Percentiles rank a stretch among this genome's conserved stretches.
Evolutionary conservation across 2,329 filamentous ascomycete species (phyloP).

Genomic region (Pseudocercospora crystallina): DNA sequence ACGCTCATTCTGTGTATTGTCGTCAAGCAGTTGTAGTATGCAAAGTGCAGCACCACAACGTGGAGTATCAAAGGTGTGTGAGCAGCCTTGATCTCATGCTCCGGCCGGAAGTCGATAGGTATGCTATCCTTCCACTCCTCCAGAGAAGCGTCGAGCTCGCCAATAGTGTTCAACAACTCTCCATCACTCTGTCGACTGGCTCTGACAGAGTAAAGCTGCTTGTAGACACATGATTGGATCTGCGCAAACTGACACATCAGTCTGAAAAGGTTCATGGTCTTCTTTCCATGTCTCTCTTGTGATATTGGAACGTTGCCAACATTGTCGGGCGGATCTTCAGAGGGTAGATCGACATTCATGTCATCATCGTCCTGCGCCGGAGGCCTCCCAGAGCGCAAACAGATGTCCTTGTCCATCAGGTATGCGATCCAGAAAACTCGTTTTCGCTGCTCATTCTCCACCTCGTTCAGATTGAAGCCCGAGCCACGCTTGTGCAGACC

Average conservation of each 20-base stretch:
- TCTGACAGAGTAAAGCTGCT: slow-evolving; percentile 85
- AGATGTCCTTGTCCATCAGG: slow-evolving; percentile 71
- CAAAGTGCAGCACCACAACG: slow-evolving; percentile 90
- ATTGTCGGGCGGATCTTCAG: slow-evolving; percentile 84
- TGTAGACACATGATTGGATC: slow-evolving; percentile 94
- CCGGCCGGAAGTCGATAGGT: slow-evolving; percentile 92
- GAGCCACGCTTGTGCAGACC: slow-evolving; percentile 91
- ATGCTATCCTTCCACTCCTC: slow-evolving; percentile 97
- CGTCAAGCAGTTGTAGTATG: slow-evolving; percentile 96
- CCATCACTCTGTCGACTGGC: slow-evolving; percentile 89
- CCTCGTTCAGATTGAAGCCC: slow-evolving; percentile 88
- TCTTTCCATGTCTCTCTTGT: slow-evolving; percentile 65
- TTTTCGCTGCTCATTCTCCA: slow-evolving; percentile 89
- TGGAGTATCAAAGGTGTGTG: slow-evolving; percentile 94
- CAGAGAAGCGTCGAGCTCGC: slow-evolving; percentile 77
- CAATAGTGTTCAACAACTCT: slow-evolving; percentile 91
- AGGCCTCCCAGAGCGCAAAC: slow-evolving; percentile 68
- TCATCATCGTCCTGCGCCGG: slow-evolving; percentile 74
- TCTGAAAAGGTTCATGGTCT: slow-evolving; percentile 92
- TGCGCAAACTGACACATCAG: slow-evolving; percentile 87
- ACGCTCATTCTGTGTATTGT: slow-evolving; percentile 99
- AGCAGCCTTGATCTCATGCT: slow-evolving; percentile 90
- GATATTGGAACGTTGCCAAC: slow-evolving; percentile 91
- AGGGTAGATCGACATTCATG: slow-evolving; percentile 95
- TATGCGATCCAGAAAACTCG: slow-evolving; percentile 77